Evolutionary conservation across 108 stramenopile species (phyloP).

Genomic region (Mayamaea pseudoterrestris): DNA sequence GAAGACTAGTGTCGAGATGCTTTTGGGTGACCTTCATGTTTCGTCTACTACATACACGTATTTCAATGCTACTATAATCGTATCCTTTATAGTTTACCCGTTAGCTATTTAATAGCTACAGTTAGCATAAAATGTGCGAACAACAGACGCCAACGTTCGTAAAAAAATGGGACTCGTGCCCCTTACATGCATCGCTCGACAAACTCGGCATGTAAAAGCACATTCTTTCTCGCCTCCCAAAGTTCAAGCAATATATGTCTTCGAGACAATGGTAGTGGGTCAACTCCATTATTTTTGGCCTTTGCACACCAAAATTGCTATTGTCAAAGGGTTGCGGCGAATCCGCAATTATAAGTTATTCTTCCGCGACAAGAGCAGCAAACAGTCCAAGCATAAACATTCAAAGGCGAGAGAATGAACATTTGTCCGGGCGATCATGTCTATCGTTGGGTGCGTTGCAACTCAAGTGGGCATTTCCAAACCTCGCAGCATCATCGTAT

Average conservation of each 20-base stretch:
- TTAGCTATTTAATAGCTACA: not conserved
- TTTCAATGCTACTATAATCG: not conserved
- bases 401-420: not conserved
- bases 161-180: not conserved
- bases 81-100: not conserved
- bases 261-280: not conserved
- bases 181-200: too few species aligned
- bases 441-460: too few species aligned
- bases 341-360: not conserved
- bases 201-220: not conserved
- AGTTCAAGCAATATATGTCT: not conserved
- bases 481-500: too few species aligned
- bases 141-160: not conserved
- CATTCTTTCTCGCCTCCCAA: not conserved
- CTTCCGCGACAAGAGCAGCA: not conserved
- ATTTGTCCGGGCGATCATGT: too few species aligned
- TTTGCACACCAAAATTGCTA: not conserved
- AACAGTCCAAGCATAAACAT: not conserved
- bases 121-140: not conserved
- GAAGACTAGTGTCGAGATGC: conserved; percentile 2
- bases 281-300: not conserved
- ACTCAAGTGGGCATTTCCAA: too few species aligned
- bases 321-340: not conserved
- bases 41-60: too few species aligned
- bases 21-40: not conserved